phyloP scores from a whole-genome alignment of 495 filamentous ascomycete genomes.

The Letharia lupina region DNA sequence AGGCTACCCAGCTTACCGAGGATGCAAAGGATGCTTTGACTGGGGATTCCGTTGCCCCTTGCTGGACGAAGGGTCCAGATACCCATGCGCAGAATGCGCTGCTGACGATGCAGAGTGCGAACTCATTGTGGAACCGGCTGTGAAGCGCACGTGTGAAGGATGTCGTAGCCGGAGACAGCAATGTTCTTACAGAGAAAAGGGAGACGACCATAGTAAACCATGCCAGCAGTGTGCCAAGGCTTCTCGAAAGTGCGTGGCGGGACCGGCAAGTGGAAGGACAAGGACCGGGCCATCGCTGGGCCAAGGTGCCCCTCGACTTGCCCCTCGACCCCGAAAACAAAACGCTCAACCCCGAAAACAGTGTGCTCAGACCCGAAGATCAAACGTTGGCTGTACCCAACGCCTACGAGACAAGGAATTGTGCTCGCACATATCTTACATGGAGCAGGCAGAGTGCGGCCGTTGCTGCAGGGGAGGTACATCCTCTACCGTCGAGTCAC shows the following conservation, averaged over 20 bases:
- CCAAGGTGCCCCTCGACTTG: constrained; percentile 1
- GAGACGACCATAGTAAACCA: constrained; percentile 14
- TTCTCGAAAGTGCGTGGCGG: constrained; percentile 20
- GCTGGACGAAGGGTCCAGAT: constrained; percentile 21
- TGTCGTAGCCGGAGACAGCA: constrained; percentile 17
- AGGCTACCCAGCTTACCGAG: constrained; percentile 22
- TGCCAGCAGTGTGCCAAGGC: constrained; percentile 16
- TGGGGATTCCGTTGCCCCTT: constrained; percentile 19
- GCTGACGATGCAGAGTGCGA: constrained; percentile 22
- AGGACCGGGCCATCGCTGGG: constrained; percentile 23
- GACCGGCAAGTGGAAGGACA: constrained; percentile 21
- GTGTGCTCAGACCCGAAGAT: neutral
- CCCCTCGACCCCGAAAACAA: neutral
- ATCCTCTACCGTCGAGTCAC: constrained; percentile 12
- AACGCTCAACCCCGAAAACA: neutral
- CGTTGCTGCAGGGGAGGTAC: constrained; percentile 3
- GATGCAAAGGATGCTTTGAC: constrained; percentile 22
- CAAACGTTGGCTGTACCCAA: constrained; percentile 16
- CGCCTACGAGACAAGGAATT: constrained; percentile 9
- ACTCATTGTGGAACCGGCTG: constrained; percentile 17
- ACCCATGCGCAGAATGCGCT: constrained; percentile 20
- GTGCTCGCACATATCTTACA: constrained; percentile 15
- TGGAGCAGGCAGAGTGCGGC: neutral
- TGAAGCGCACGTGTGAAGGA: constrained; percentile 16
- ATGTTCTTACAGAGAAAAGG: constrained; percentile 18